These are phyloP conservation scores for Oxyria digyna DNA, from an alignment of 148 eudicot genomes.

Conservation along the genomic window DNA sequence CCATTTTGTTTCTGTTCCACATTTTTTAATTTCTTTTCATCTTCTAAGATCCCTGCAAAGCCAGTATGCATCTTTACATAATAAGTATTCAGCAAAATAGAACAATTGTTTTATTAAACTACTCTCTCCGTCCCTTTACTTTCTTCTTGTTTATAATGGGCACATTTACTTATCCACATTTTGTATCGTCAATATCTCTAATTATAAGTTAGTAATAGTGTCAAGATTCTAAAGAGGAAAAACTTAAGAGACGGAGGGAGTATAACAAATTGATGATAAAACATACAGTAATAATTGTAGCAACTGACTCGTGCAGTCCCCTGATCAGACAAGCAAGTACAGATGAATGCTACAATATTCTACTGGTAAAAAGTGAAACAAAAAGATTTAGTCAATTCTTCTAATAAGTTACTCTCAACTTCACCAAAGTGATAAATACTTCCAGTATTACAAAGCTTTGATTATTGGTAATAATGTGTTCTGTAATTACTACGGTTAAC, in stretches of 20 bases:
- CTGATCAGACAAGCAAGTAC: neutral
- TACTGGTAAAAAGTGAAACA: neutral
- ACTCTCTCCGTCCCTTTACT: too few relatives aligned
- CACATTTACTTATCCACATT: too few relatives aligned
- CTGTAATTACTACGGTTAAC: neutral
- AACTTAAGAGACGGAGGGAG: too few relatives aligned
- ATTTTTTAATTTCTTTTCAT: conserved; percentile 15
- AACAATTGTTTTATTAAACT: neutral
- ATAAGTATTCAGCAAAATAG: neutral
- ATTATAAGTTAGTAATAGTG: too few relatives aligned
- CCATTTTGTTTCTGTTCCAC: conserved; percentile 19
- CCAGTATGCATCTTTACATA: neutral
- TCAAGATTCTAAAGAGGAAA: too few relatives aligned
- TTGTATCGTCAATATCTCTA: too few relatives aligned
- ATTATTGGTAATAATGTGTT: neutral
- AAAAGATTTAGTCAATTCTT: too few relatives aligned
- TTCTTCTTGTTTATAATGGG: too few relatives aligned
- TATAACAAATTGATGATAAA: too few relatives aligned
- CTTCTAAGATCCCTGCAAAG: conserved; percentile 16
- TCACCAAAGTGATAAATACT: neutral
- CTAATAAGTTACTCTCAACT: neutral
- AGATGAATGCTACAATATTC: neutral
- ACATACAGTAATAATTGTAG: neutral
- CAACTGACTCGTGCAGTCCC: neutral
- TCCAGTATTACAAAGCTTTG: neutral